Evolutionary conservation across 139 green algal genomes (phyloP), one percentile per base, ranked within the genome.

Genomic region (Ulvella scutata): DNA sequence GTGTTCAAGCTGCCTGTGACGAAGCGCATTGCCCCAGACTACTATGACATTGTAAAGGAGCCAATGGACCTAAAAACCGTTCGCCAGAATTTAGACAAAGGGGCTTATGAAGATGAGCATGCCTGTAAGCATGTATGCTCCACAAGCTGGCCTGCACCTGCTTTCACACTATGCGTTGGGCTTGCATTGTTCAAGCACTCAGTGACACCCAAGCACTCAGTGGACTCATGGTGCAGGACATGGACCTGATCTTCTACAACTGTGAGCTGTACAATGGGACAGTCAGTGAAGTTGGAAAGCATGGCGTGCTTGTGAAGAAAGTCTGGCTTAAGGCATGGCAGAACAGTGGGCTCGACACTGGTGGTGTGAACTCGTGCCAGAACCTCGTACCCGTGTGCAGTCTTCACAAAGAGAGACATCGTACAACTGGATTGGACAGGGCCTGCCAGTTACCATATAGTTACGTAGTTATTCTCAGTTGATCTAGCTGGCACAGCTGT

Each of bases 191-290:
- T n/a, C n/a, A n/a, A n/a, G n/a, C n/a, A n/a, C n/a, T n/a, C n/a
- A n/a, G n/a, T n/a, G n/a, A n/a, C n/a, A n/a, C n/a, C n/a, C n/a
- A n/a, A n/a, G n/a, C n/a, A n/a, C n/a, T n/a, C n/a, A n/a, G n/a
- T n/a, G n/a, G n/a, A n/a, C n/a, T n/a, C n/a, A n/a, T n/a, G n/a
- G n/a, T 67, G 51, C 51, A 67, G 51, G 51, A 67, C 51, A 67
- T 67, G 51, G 51, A 67, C 33, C 51, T 67, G 9, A 67, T 67
- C 13, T 67, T 67, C 20, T 67, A 67, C 51, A 67, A 67, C 51
- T 67, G 51, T 67, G 51, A 67, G 51, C 51, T 67, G 13, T 67
- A 67, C 51, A 67, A 67, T 23, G 51, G 51, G 7, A 9, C 33
- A 26, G 33, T 26, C 31, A 67, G 51, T 29, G n/a, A 67, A 29